Base-by-base conservation (phyloP, 768 basidiomycete genomes). In the Naganishia onofrii region DNA sequence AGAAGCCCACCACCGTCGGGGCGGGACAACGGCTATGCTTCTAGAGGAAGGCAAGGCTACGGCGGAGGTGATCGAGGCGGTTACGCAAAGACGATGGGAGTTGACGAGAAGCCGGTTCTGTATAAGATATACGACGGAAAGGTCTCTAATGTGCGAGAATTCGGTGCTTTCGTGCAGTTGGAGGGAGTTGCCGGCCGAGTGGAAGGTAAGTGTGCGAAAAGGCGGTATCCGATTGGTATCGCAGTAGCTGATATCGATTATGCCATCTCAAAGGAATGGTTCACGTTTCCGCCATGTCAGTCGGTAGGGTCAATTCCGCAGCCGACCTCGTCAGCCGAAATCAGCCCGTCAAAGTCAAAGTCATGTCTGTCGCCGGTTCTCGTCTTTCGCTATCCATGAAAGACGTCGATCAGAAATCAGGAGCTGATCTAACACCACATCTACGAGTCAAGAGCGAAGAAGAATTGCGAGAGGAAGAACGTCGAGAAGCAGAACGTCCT, bases 121-220 rank as follows among this genome's bases (percentile, higher is more conserved):
- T 98, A 88, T 87, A 98, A 98, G 84, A 92, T 98, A 36, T 99
- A 98, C 81, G 84, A 85, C 65, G 96, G 95, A 9, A 88, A 87
- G 72, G 88, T 98, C 31, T 85, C 89, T 0, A 88, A 90, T 15
- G 74, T 96, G 75, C 92, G 91, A 81, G 96, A 99, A 71, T 99
- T 98, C 79, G 96, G 96, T 66, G 94, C 92, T 0, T 99, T 99
- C 76, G 89, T 96, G 48, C 86, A 86, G 36, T 81, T 99, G 7
- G 94, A 99, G 72, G 95, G 95, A 32, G 82, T 98, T 56, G 82
- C 83, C 17, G 93, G 93, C 13, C 84, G 93, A 31, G 88, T 86
- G 10, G 95, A 99, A 85, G 96, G 60, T 95, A 93, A 82, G 72
- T 87, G 3, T 57, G 5, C 23, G 48, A 1, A 32, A 34, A 28